phyloP scores from a whole-genome alignment of 2,329 filamentous ascomycete species.

The Scedosporium dehoogii region DNA sequence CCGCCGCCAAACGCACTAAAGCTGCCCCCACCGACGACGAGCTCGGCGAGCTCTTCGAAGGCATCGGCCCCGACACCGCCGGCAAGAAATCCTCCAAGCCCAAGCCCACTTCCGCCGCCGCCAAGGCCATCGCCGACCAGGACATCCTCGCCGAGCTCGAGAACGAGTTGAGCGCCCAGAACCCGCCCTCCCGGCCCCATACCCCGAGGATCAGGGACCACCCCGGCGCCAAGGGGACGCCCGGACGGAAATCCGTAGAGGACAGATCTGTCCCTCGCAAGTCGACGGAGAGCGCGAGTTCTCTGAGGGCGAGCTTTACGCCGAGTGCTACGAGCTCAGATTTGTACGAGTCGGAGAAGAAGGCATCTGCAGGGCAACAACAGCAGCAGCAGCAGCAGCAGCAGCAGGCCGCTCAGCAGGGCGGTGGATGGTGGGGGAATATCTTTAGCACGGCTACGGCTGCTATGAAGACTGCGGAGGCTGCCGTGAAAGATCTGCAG shows the following conservation, averaged over 20 bases:
- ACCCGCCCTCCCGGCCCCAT: constrained; percentile 65
- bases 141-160: constrained; percentile 81
- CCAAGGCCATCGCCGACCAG: constrained; percentile 44
- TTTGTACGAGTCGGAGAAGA: constrained; percentile 40
- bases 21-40: constrained; percentile 48
- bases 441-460: constrained; percentile 73
- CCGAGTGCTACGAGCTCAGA: constrained; percentile 57
- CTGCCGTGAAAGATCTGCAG: constrained; percentile 87
- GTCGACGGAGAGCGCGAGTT: constrained; percentile 63
- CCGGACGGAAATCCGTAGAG: constrained; percentile 41
- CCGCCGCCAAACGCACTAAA: constrained; percentile 48
- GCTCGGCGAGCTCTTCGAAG: constrained; percentile 56
- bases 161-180: constrained; percentile 62
- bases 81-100: constrained; percentile 35
- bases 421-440: constrained; percentile 84
- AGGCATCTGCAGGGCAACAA: constrained; percentile 28
- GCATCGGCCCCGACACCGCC: constrained; percentile 40
- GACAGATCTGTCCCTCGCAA: constrained; percentile 54
- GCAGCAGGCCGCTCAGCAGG: constrained; percentile 19
- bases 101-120: constrained; percentile 38
- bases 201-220: constrained; percentile 64
- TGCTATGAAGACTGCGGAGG: constrained; percentile 88
- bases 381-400: constrained; percentile 19
- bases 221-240: constrained; percentile 39
- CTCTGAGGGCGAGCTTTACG: constrained; percentile 62